phyloP scores from a whole-genome alignment of 2,329 filamentous ascomycete species.

The Arthrobotrys megalospora region DNA sequence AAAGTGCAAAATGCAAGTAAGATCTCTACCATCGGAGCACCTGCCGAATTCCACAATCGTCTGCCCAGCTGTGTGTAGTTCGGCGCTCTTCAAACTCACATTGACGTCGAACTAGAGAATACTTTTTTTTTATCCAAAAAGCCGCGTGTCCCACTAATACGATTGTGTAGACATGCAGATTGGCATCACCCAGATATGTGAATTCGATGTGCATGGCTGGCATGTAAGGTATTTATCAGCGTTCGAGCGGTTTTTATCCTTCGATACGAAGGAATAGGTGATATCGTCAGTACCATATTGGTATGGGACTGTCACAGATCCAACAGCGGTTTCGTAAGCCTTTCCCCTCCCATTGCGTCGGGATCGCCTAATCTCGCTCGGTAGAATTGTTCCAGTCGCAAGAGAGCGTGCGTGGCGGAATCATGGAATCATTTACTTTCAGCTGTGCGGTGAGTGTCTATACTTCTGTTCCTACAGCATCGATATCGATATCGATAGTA shows the following conservation, averaged over 20 bases:
- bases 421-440: background rate
- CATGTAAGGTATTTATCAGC: conserved; percentile 15
- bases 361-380: conserved; percentile 59
- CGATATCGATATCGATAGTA: conserved; percentile 7
- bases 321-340: conserved; percentile 50
- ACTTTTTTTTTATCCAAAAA: conserved; percentile 18
- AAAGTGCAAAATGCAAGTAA: conserved; percentile 19
- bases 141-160: conserved; percentile 61
- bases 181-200: conserved; percentile 22
- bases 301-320: conserved; percentile 35
- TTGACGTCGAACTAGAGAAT: conserved; percentile 5
- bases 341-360: conserved; percentile 16
- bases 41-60: conserved; percentile 12
- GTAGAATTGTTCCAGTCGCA: conserved; percentile 31
- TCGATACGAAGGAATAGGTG: conserved; percentile 21
- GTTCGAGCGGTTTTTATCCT: conserved; percentile 19
- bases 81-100: conserved; percentile 18
- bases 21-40: conserved; percentile 8
- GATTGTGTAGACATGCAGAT: conserved; percentile 52
- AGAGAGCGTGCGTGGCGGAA: conserved; percentile 12
- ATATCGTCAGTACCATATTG: background rate
- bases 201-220: conserved; percentile 23
- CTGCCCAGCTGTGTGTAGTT: background rate
- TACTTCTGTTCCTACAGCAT: background rate
- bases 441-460: background rate